phyloP scores from a whole-genome alignment of 139 green algal genomes.

The Prasinococcaceae sp. region DNA sequence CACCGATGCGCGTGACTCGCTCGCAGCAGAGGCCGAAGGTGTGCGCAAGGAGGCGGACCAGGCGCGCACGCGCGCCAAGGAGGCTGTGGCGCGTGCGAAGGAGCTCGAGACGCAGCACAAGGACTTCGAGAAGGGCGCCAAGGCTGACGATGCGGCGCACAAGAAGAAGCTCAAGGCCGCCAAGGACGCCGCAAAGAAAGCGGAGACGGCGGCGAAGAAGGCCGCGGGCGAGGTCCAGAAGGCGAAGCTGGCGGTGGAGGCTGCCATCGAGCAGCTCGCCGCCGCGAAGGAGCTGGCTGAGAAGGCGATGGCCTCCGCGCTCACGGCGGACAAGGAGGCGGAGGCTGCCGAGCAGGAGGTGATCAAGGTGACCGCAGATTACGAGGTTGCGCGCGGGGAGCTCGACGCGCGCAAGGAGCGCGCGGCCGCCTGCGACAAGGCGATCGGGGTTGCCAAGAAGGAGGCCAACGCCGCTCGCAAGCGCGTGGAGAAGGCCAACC shows the following conservation, averaged over 20 bases:
- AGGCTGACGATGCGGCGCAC: slow-evolving; percentile 34
- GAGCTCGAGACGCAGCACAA: slow-evolving; percentile 40
- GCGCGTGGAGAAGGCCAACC: slow-evolving; percentile 22
- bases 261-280: too few species aligned
- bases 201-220: slow-evolving; percentile 34
- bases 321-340: too few species aligned
- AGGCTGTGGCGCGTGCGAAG: slow-evolving; percentile 64
- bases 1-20: too few species aligned
- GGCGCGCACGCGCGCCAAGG: slow-evolving; percentile 51
- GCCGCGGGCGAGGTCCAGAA: too few species aligned
- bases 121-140: slow-evolving; percentile 28
- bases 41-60: slow-evolving; percentile 23
- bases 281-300: too few species aligned
- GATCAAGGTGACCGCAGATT: too few species aligned
- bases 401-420: slow-evolving; percentile 6
- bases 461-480: slow-evolving; percentile 23
- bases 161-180: slow-evolving; percentile 50
- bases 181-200: slow-evolving; percentile 38
- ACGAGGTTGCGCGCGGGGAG: too few species aligned
- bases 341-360: too few species aligned
- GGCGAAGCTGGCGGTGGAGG: too few species aligned
- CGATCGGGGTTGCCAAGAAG: slow-evolving; percentile 39
- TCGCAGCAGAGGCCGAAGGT: slow-evolving; percentile 2
- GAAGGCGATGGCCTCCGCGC: too few species aligned
- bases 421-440: slow-evolving; percentile 44